Conservation (phyloP, 805 yeast species). For the Saccharomyces paradoxus region DNA sequence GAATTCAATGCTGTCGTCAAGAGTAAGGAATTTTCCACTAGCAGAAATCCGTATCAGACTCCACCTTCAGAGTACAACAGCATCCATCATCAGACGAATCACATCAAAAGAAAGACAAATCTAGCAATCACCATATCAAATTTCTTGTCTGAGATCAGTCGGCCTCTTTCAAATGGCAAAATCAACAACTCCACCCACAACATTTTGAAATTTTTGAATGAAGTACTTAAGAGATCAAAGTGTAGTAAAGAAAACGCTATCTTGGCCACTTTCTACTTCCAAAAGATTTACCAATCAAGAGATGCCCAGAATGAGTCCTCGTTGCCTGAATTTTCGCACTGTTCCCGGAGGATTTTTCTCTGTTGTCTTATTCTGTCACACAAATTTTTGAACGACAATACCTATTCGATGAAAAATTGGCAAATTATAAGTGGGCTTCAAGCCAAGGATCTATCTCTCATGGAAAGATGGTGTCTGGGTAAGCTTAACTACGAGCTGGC, state of each 20-base stretch:
- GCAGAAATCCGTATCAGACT: not conserved
- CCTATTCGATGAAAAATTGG: conserved; percentile 25
- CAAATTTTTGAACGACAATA: conserved; percentile 22
- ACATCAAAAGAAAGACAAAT: not conserved
- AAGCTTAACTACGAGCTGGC: conserved; percentile 14
- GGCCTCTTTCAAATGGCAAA: conserved; percentile 7
- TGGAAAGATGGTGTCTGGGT: conserved; percentile 24
- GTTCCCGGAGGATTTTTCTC: conserved; percentile 21
- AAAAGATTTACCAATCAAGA: conserved; percentile 7
- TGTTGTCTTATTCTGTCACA: conserved; percentile 21
- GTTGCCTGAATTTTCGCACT: conserved; percentile 20
- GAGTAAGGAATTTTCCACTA: not conserved
- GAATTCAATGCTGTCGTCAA: not conserved
- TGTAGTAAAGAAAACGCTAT: conserved; percentile 13
- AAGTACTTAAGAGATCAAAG: conserved; percentile 21
- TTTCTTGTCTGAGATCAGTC: not conserved
- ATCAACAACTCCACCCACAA: conserved; percentile 13
- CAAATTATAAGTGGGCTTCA: conserved; percentile 18
- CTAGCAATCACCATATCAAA: not conserved
- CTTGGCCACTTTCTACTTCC: conserved; percentile 16
- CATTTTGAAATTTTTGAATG: conserved; percentile 13
- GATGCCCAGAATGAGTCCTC: not conserved
- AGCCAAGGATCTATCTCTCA: conserved; percentile 10
- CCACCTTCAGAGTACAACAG: not conserved
- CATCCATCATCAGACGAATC: not conserved